A percentile compares a stretch with the other conserved stretches of the same genome.
Conservation (phyloP, 495 filamentous ascomycete genomes). For the Xylaria palmicola region DNA sequence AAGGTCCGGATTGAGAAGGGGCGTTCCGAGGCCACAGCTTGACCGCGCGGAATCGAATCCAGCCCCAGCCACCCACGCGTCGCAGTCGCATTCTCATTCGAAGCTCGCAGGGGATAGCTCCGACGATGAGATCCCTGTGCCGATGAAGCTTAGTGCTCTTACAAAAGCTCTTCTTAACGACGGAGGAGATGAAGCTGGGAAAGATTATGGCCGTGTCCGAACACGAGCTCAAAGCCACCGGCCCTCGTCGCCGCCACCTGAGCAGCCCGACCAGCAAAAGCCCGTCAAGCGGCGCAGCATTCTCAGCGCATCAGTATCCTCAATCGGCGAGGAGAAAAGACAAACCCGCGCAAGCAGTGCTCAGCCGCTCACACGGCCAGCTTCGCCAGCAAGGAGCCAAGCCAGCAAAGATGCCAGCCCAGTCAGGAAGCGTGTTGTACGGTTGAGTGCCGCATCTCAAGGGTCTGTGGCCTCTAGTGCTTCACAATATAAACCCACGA, state of each 20-base stretch:
- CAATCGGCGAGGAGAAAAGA: slow-evolving; percentile 34
- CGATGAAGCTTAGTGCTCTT: slow-evolving; percentile 76
- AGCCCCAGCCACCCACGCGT: slow-evolving; percentile 18
- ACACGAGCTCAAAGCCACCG: slow-evolving; percentile 47
- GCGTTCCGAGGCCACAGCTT: slow-evolving; percentile 32
- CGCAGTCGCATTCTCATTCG: slow-evolving; percentile 4
- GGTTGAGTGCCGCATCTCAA: slow-evolving; percentile 50
- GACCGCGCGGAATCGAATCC: slow-evolving; percentile 41
- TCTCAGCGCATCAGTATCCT: slow-evolving; percentile 30
- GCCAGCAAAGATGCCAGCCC: slow-evolving; percentile 39
- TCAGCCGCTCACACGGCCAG: slow-evolving; percentile 36
- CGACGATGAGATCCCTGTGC: slow-evolving; percentile 68
- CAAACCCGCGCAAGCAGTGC: slow-evolving; percentile 39
- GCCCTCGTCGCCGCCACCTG: slow-evolving; percentile 54
- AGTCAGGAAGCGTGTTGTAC: slow-evolving; percentile 54
- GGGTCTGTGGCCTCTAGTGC: slow-evolving; percentile 21
- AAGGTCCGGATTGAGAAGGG: slow-evolving; percentile 42
- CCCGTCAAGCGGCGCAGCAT: slow-evolving; percentile 35
- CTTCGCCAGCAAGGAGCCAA: slow-evolving; percentile 35
- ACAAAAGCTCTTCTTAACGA: slow-evolving; percentile 74
- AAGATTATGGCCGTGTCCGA: slow-evolving; percentile 60
- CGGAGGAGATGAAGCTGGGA: slow-evolving; percentile 51
- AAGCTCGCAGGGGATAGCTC: slow-evolving; percentile 60
- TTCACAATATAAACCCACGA: slow-evolving; percentile 29
- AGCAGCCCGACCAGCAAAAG: slow-evolving; percentile 40